These are phyloP conservation scores for Saururus chinensis DNA, from an alignment of 164 flowering plant species.

Conservation along the genomic window DNA sequence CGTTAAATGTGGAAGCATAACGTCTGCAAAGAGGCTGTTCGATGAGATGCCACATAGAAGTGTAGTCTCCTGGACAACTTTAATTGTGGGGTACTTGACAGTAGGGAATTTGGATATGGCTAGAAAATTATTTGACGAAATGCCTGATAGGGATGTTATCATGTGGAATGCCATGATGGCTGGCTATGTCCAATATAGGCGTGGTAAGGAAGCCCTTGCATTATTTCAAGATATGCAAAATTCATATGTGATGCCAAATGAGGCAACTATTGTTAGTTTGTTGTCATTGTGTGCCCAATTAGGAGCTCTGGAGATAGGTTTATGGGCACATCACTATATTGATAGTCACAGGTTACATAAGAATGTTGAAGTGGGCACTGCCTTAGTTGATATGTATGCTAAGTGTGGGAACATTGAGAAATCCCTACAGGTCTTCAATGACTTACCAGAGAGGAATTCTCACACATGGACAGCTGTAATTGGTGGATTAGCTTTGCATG, in stretches of 20 bases:
- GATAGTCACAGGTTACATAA: constrained; percentile 31
- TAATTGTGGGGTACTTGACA: constrained; percentile 46
- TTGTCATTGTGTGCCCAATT: constrained; percentile 59
- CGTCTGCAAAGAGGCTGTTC: constrained; percentile 34
- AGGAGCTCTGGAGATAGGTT: constrained; percentile 61
- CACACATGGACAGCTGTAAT: constrained; percentile 67
- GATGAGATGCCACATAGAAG: constrained; percentile 41
- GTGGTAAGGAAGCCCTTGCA: constrained; percentile 43
- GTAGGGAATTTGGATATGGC: constrained; percentile 35
- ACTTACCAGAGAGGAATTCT: constrained; percentile 36
- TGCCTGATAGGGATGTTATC: constrained; percentile 56
- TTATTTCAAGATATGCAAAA: constrained; percentile 59
- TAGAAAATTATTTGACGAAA: constrained; percentile 33
- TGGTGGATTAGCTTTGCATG: constrained; percentile 61
- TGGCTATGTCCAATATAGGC: constrained; percentile 47
- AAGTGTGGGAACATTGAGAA: constrained; percentile 57
- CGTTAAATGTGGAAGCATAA: constrained; percentile 47
- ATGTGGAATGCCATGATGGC: constrained; percentile 68
- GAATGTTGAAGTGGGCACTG: constrained; percentile 49
- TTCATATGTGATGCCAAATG: constrained; percentile 35
- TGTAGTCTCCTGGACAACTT: constrained; percentile 53
- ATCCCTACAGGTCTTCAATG: constrained; percentile 43
- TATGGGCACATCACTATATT: constrained; percentile 54
- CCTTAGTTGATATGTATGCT: constrained; percentile 72
- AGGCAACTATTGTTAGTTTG: constrained; percentile 48